Percentiles rank a stretch among this genome's conserved stretches.
phyloP scores from a whole-genome alignment of 2,329 filamentous ascomycete species.

The Coniochaeta sp. region DNA sequence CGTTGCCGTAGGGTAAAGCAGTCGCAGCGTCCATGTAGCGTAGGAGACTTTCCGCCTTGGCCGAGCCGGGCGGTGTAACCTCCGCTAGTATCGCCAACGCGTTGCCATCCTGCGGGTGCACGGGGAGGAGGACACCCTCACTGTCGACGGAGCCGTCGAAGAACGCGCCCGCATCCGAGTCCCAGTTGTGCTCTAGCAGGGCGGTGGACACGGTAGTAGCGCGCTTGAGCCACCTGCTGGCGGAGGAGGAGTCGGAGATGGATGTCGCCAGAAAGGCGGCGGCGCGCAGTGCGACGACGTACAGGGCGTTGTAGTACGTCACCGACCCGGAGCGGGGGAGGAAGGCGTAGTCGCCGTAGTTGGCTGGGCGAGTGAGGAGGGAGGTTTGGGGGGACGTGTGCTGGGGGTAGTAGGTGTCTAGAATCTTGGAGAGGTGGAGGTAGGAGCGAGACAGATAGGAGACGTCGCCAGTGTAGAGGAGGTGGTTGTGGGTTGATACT shows the following conservation, averaged over 20 bases:
- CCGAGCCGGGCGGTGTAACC: slow-evolving; percentile 20
- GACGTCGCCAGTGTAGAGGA: slow-evolving; percentile 41
- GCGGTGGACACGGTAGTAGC: slow-evolving; percentile 26
- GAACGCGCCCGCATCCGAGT: slow-evolving; percentile 33
- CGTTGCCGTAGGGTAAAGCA: slow-evolving; percentile 36
- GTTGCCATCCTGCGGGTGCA: slow-evolving; percentile 46
- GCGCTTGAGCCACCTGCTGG: slow-evolving; percentile 29
- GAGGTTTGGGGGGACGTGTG: slow-evolving; percentile 30
- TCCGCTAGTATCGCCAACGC: slow-evolving; percentile 35
- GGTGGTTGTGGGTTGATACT: slow-evolving; percentile 37
- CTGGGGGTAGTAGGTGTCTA: slow-evolving; percentile 39
- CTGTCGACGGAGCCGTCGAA: slow-evolving; percentile 29
- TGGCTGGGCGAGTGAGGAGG: slow-evolving; percentile 18
- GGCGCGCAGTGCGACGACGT: slow-evolving; percentile 36
- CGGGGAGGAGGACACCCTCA: slow-evolving; percentile 20
- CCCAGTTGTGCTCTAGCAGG: slow-evolving; percentile 32
- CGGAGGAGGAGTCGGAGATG: slow-evolving; percentile 22
- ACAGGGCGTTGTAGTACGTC: slow-evolving; percentile 46
- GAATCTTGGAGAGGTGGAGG: slow-evolving; percentile 26
- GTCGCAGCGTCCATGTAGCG: slow-evolving; percentile 29
- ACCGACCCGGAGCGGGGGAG: slow-evolving; percentile 37
- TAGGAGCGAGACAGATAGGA: slow-evolving; percentile 35
- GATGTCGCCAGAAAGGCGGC: slow-evolving; percentile 33
- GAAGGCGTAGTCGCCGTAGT: slow-evolving; percentile 46
- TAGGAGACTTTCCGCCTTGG: slow-evolving; percentile 26